Evolutionary conservation across 805 yeast species (phyloP), one percentile per base, ranked within the genome.

Genomic region (Priceomyces melissophilus): DNA sequence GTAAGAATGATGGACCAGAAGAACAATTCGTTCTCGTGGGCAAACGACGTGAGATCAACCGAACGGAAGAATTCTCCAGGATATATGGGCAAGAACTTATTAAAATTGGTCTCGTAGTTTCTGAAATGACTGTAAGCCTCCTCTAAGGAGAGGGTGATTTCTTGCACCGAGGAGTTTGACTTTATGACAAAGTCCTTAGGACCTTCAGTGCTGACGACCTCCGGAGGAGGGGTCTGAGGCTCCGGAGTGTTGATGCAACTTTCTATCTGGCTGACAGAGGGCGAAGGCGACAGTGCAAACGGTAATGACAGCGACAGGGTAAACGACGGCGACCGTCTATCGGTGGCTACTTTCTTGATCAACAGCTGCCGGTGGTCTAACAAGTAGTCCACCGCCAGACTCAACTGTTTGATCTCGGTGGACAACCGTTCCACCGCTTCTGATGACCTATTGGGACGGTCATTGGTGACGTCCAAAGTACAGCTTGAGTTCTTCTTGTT

Each of bases 401-500:
- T 57, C 30, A 65, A 47, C 28, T 40, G 41, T 15, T 43, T 35
- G 8, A 65, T 62, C 20, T 65, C 70, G n/a, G 35, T 15, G 29
- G 52, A 41, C 35, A 65, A 50, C 33, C 46, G 54, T 38, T 57
- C 60, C 10, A 63, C 45, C 26, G 59, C 42, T 15, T 61, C 65
- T 12, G 48, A 47, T n/a, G 47, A 35, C 40, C 79, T 55, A 44
- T 76, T 77, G 2, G 79, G 75, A 2, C 78, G 77, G 10, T 71
- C 65, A 9, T 54, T 43, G 10, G 81, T 78, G 13, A 74, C 65
- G 47, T 80, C 86, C 34, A 81, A 62, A 34, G 71, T 69, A 52
- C 88, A 82, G 20, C 61, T 59, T 14, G 75, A 49, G 12, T 76
- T 76, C 43, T 73, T 69, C 53, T 73, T 77, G 4, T 63, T 47